Conservation (phyloP, 169 alveolate genomes). For the Amoebophrya sp. region DNA sequence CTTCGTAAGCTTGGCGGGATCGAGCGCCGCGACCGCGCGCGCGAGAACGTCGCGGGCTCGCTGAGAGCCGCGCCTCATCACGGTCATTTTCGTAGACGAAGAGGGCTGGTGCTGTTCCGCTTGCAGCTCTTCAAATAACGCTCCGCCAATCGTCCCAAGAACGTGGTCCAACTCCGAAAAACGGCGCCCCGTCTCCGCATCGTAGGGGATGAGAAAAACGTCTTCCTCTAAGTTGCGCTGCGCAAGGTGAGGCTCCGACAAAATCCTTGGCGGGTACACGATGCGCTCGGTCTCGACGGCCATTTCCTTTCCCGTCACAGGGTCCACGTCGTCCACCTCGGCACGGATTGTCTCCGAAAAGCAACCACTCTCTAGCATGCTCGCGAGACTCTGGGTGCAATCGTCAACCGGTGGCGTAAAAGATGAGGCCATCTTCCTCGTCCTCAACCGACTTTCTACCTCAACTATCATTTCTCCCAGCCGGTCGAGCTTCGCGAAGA, state of each 20-base stretch:
- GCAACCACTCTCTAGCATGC: neutral
- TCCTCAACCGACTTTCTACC: no score
- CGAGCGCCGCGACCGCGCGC: neutral
- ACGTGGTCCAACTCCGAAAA: no score
- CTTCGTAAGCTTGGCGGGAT: no score
- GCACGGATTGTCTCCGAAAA: neutral
- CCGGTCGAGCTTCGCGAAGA: conserved; percentile 28
- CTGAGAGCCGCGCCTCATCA: neutral
- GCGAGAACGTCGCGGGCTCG: neutral
- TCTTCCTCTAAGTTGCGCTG: neutral
- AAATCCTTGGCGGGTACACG: no score
- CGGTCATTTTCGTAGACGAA: neutral
- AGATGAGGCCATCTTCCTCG: no score
- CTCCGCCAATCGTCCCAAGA: no score
- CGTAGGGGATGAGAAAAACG: conserved; percentile 28
- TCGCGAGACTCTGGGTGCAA: neutral
- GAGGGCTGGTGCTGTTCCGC: neutral
- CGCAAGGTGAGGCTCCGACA: neutral
- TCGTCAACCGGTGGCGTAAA: no score
- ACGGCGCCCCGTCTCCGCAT: neutral
- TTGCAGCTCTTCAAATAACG: neutral
- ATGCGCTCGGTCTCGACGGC: neutral
- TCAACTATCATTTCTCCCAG: neutral
- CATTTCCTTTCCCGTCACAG: neutral
- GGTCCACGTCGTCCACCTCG: neutral